Conservation (phyloP, 2,329 filamentous ascomycete genomes). For the Botrytis paeoniae region DNA sequence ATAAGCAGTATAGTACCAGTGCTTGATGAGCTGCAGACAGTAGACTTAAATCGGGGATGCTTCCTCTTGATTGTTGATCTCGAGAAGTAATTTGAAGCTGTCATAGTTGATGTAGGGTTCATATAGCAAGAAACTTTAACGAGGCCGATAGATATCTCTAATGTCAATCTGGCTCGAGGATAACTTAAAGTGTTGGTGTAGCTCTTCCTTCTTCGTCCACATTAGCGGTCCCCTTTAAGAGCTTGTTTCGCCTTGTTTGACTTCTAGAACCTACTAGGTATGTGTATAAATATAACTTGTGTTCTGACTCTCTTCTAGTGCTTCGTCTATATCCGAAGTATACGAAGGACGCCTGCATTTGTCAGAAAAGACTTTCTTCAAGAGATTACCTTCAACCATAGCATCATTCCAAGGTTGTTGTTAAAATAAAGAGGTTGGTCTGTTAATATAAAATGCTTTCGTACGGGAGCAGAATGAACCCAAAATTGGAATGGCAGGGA, state of each 20-base stretch:
- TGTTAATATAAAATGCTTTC: conserved; percentile 16
- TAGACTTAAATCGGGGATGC: neutral
- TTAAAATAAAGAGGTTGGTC: conserved; percentile 20
- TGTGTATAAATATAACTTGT: neutral
- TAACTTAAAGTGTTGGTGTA: neutral
- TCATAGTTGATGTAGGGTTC: neutral
- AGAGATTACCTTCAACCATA: neutral
- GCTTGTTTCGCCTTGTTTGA: neutral
- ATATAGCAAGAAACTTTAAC: too few relatives aligned
- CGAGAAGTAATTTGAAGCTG: neutral
- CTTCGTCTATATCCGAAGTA: neutral
- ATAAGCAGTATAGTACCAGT: neutral
- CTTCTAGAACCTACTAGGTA: neutral
- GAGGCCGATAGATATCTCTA: neutral
- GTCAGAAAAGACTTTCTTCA: neutral
- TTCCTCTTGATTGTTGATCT: neutral
- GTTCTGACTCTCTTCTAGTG: neutral
- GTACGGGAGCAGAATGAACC: neutral
- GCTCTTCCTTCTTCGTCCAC: neutral
- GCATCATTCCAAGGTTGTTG: neutral
- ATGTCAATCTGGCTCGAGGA: neutral
- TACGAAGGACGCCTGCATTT: neutral
- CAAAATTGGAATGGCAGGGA: neutral
- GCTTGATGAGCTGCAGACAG: neutral
- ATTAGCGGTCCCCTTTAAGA: neutral